Conservation (phyloP, 2,329 filamentous ascomycete genomes). For the Cryphonectria parasitica region DNA sequence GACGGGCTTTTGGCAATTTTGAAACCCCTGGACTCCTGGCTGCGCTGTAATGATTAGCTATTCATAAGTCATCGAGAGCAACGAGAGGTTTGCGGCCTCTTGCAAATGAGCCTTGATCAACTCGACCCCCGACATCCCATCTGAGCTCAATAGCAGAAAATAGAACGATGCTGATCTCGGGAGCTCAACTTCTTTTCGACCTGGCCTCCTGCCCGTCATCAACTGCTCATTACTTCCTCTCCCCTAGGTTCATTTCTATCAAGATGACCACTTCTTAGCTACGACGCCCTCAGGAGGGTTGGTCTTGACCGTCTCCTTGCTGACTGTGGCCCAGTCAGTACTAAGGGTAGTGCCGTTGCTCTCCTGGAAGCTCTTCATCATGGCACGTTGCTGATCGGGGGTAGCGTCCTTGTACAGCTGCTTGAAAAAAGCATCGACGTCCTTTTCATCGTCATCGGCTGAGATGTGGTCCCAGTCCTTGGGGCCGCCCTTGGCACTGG, state of each 20-base stretch:
- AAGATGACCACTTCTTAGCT: slow-evolving; percentile 67
- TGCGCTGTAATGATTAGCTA: background rate
- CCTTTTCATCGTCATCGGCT: slow-evolving; percentile 58
- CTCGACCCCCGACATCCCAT: background rate
- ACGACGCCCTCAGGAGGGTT: slow-evolving; percentile 77
- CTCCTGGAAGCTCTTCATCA: slow-evolving; percentile 97
- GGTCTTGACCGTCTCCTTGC: slow-evolving; percentile 71
- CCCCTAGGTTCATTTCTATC: background rate
- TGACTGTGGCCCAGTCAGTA: slow-evolving; percentile 88
- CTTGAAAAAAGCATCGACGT: slow-evolving; percentile 87
- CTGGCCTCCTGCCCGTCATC: background rate
- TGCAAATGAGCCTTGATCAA: background rate
- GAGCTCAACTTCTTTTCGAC: background rate
- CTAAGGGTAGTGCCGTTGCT: slow-evolving; percentile 92
- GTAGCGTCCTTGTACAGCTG: slow-evolving; percentile 78
- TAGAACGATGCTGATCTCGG: background rate
- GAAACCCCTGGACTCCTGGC: slow-evolving; percentile 23
- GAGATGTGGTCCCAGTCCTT: slow-evolving; percentile 91
- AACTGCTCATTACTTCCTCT: background rate
- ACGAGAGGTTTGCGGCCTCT: background rate
- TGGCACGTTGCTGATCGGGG: slow-evolving; percentile 82
- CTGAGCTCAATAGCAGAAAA: slow-evolving; percentile 25
- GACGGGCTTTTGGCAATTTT: background rate
- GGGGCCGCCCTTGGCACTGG: slow-evolving; percentile 78
- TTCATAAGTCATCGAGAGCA: background rate